Evolutionary conservation across 2,329 filamentous ascomycete genomes (phyloP), one percentile per base, ranked within the genome.

Genomic region (Seiridium unicorne): DNA sequence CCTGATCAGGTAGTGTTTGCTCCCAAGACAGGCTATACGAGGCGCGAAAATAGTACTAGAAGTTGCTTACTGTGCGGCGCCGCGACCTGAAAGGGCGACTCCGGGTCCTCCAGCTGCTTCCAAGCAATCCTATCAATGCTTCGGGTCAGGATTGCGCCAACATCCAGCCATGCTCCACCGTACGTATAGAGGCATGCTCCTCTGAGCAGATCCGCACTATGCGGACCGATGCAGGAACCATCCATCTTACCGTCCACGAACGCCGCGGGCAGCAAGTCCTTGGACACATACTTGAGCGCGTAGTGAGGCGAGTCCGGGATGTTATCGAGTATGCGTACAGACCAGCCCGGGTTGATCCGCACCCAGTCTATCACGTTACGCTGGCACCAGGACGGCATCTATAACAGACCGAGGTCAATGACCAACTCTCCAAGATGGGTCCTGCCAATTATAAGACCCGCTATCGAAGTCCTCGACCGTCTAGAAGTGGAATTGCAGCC

Each of bases 201-300:
- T 8, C 77, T 70, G n/a, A 80, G 65, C 34, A 79, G 73, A 58
- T 80, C 78, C 3, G 75, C 74, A 32, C 70, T 74, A 51, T 80
- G 77, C 3, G 72, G 76, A 0, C 75, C 77, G 3, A 70, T 62
- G 49, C 76, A 73, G 0, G 71, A 72, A 0, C 78, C 78, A 13
- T 73, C 67, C 76, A 81, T 79, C 0, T 68, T 76, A 6, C 70
- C 68, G n/a, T 75, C 67, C 32, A 74, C 69, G 51, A 76, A 74
- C 0, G 70, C 54, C 13, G 68, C 71, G 0, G 76, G 69, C 5
- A 72, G 69, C 51, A 73, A 65, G 1, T 71, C 66, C 3, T 66
- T 60, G 4, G 63, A 55, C 2, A 76, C 64, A 47, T 70, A 79
- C 31, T 72, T 75, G 49, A 72, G 65, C 3, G 73, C 73, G 51